phyloP scores from a whole-genome alignment of 305 asterid species.

The Rubia peregrina region DNA sequence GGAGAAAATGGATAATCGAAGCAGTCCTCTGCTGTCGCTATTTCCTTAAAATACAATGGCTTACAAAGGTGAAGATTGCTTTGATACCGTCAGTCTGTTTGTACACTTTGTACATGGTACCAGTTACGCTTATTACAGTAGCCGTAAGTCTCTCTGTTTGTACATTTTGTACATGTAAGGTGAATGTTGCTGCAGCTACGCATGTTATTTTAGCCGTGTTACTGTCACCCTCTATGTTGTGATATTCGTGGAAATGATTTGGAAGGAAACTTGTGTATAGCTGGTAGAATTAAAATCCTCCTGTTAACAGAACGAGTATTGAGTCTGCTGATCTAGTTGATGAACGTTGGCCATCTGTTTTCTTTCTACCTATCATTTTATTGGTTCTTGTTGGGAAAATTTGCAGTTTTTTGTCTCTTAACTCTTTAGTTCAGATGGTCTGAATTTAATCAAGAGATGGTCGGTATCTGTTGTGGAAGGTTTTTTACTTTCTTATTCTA shows the following conservation, averaged over 20 bases:
- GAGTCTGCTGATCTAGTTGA: too few relatives aligned
- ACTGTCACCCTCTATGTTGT: neutral
- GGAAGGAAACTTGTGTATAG: neutral
- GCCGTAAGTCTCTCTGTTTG: neutral
- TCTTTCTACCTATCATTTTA: neutral
- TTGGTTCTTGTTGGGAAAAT: neutral
- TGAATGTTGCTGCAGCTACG: neutral
- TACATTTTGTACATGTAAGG: neutral
- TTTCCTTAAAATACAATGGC: neutral
- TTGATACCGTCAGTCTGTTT: neutral
- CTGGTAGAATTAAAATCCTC: neutral
- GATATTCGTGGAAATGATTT: neutral
- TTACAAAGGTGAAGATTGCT: too few relatives aligned
- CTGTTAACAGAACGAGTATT: neutral
- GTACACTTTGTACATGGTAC: neutral
- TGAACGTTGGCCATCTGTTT: neutral
- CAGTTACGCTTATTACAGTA: neutral
- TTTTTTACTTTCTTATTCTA: too few relatives aligned
- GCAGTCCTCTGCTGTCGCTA: constrained; percentile 8
- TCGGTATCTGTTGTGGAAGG: too few relatives aligned
- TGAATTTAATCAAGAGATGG: too few relatives aligned
- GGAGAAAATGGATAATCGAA: constrained; percentile 24
- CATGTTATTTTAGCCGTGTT: neutral
- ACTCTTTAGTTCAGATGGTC: neutral
- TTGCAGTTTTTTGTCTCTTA: too few relatives aligned